Conservation (phyloP, 176 grass and related monocot genomes). For the Tillandsia fasciculata region DNA sequence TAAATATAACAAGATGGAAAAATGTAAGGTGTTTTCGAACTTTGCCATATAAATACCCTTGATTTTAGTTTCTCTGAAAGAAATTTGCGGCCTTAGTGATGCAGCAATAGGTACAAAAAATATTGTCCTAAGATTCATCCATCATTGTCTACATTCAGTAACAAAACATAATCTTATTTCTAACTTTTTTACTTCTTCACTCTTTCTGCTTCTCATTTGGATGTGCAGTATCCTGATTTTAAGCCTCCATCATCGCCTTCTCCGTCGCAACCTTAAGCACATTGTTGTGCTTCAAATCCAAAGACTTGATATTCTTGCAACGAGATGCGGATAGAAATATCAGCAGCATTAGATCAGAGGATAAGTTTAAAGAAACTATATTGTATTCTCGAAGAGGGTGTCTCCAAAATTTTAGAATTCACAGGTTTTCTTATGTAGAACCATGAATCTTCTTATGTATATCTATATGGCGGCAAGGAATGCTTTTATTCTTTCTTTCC, state of each 20-base stretch:
- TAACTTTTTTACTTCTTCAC: background rate
- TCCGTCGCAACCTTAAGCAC: conserved; percentile 48
- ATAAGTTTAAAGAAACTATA: background rate
- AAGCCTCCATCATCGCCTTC: conserved; percentile 86
- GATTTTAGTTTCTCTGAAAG: too few relatives aligned
- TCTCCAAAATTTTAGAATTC: background rate
- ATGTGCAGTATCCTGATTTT: conserved; percentile 77
- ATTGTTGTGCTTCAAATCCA: background rate
- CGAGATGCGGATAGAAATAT: background rate
- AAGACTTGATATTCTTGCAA: background rate
- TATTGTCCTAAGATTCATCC: background rate
- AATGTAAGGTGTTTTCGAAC: background rate
- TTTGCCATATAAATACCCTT: background rate
- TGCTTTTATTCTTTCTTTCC: too few relatives aligned
- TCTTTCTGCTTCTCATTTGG: background rate
- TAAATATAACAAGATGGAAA: background rate
- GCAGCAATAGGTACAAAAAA: background rate
- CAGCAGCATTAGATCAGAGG: background rate
- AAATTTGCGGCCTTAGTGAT: too few relatives aligned
- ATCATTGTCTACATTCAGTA: background rate
- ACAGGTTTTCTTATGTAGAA: background rate
- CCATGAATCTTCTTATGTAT: too few relatives aligned
- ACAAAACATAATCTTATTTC: conserved; percentile 12
- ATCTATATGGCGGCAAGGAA: too few relatives aligned
- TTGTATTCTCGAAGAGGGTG: background rate